Evolutionary conservation across 495 filamentous ascomycete genomes (phyloP), one percentile per base, ranked within the genome.

Genomic region (Zalerion maritima): DNA sequence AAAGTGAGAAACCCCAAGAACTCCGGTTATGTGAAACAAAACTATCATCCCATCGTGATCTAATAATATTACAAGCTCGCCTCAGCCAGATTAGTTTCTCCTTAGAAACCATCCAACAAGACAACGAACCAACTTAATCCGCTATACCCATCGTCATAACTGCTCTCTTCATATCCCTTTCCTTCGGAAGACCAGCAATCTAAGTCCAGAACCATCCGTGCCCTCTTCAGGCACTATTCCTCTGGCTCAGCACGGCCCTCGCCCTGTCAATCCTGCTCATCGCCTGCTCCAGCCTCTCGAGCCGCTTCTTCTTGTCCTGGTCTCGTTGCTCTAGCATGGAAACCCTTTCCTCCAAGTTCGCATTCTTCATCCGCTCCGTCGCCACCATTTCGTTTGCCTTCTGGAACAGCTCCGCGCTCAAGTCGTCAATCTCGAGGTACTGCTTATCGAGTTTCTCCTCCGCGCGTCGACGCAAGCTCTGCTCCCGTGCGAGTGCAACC

Each of bases 341-440:
- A 0, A 87, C 69, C 18, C 80, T 49, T 48, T 82, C 77, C 49
- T 93, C 84, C 18, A 96, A 60, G 50, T 67, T 69, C 5, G 78
- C 81, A 22, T 82, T 58, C 19, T 79, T 81, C 47, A 77, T 73
- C 25, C 89, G 64, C 62, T 96, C 89, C 42, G 71, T 58, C 10
- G 87, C 83, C 14, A 97, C 89, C 87, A 97, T 96, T 61, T 93
- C 81, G 43, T 96, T 96, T 11, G 89, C 89, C 53, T 93, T 76
- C 48, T 81, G 73, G 55, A 97, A 97, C 28, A 97, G 59, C 38
- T 75, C 71, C 25, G 73, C 78, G 19, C 73, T 82, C 40, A 97
- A 58, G 44, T 97, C 89, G 50, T 96, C 91, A 9, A 97, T 64
- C 57, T 97, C 89, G 1, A 57, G 64, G 28, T 65, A 77, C 17